Evolutionary conservation across 73 alveolate species (phyloP).

Genomic region (Paramecium primaurelia): DNA sequence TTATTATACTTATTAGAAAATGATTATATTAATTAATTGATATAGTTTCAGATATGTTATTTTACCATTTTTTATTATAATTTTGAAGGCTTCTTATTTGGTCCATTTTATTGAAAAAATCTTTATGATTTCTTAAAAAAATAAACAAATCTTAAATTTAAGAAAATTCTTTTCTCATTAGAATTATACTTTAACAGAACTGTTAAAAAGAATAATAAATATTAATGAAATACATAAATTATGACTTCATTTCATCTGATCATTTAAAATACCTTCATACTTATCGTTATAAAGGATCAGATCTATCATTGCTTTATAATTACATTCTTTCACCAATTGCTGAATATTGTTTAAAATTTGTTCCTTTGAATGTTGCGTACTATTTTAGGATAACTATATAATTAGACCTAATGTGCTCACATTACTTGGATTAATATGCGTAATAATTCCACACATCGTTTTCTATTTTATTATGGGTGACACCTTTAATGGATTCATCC

Average conservation of each 20-base stretch:
- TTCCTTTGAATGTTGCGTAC: conserved; percentile 21
- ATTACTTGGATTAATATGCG: neutral
- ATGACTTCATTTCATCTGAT: neutral
- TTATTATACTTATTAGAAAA: too few species aligned
- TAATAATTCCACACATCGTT: neutral
- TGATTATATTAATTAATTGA: too few species aligned
- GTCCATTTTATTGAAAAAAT: too few species aligned
- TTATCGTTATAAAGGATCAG: neutral
- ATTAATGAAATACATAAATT: neutral
- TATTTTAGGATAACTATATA: neutral
- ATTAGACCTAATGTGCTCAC: neutral
- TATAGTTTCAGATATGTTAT: too few species aligned
- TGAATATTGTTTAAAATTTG: neutral
- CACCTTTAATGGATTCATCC: neutral
- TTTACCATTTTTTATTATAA: too few species aligned
- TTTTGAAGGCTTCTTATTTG: neutral
- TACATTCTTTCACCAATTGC: conserved; percentile 22
- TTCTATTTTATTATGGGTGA: neutral
- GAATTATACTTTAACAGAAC: neutral
- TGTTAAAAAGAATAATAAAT: neutral
- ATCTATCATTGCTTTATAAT: neutral
- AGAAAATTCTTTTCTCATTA: neutral
- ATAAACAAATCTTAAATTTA: neutral
- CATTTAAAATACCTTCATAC: neutral
- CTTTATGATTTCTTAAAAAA: neutral